Evolutionary conservation across 345 rosid genomes (phyloP), one percentile per base, ranked within the genome.

Genomic region (Diplotaxis tenuifolia): DNA sequence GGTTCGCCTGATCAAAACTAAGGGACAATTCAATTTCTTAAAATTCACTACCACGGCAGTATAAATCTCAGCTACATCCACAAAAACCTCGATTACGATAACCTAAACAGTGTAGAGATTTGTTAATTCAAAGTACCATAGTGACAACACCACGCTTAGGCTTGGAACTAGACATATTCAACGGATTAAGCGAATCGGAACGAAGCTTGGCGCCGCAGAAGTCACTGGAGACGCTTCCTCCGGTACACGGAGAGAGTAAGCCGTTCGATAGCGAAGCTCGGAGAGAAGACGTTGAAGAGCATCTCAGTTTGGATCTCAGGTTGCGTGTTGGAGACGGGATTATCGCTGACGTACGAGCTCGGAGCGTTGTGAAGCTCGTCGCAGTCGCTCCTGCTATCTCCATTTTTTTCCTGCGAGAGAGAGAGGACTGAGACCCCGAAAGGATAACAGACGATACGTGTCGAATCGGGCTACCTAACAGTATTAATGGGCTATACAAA

Each of bases 141-240:
- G 93, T 84, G 56, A 89, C 81, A 54, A 88, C 92, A 42, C 86
- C 84, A 32, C 97, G 84, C 73, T 76, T 94, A 34, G 88, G 84
- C 23, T 82, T 88, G 6, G 89, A 85, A 18, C 83, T 76, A 49
- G 85, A 75, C 29, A 79, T 42, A 19, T 81, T 74, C n/a, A 81
- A 82, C 20, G 89, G 88, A 32, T 82, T 71, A 74, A 86, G 85
- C 38, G 78, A 58, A 5, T 75, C 76, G 2, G 87, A 64, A 50
- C 85, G 88, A 78, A 86, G 40, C 68, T 84, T 89, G 15, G 56
- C 23, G 20, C 96, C 91, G 34, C 81, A 78, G 62, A 86, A n/a
- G n/a, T n/a, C n/a, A n/a, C n/a, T n/a, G n/a, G n/a, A n/a, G n/a
- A n/a, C n/a, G n/a, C n/a, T n/a, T 81, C 89, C 84, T 59, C 72